Conservation (phyloP, 2,329 filamentous ascomycete genomes). For the Pleoardoris graminearum region DNA sequence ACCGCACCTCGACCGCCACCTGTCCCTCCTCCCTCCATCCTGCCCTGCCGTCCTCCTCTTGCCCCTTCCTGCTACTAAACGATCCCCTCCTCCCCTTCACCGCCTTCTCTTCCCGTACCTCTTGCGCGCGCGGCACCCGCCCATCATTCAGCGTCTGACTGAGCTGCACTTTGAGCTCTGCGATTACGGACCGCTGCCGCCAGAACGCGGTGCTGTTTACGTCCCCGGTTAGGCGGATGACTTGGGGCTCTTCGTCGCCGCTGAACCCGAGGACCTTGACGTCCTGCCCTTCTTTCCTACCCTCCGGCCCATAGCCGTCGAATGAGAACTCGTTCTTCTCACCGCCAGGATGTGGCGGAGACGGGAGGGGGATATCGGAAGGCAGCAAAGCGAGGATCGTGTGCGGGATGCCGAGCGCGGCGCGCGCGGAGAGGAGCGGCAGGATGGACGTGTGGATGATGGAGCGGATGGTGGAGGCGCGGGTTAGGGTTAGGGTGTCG, state of each 20-base stretch:
- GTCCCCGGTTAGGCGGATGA: conserved; percentile 46
- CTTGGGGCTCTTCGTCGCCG: conserved; percentile 44
- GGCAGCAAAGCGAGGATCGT: conserved; percentile 52
- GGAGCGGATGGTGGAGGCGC: conserved; percentile 46
- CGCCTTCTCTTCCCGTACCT: conserved; percentile 1
- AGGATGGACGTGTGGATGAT: conserved; percentile 48
- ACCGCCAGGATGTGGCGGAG: too few species aligned
- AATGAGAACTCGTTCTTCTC: conserved; percentile 40
- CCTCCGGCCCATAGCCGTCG: conserved; percentile 12
- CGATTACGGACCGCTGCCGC: conserved; percentile 46
- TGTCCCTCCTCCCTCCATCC: conserved; percentile 22
- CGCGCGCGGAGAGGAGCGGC: conserved; percentile 47
- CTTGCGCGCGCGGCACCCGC: conserved; percentile 4
- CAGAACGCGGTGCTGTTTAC: conserved; percentile 51
- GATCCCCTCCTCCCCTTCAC: conserved; percentile 21
- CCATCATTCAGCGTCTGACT: conserved; percentile 35
- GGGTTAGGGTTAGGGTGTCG: conserved; percentile 44
- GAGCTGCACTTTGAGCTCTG: conserved; percentile 45
- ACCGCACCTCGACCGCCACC: conserved; percentile 32
- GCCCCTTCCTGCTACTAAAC: conserved; percentile 29
- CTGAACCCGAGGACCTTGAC: conserved; percentile 46
- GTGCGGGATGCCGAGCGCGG: conserved; percentile 48
- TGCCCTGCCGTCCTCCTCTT: conserved; percentile 23
- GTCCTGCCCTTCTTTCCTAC: background rate
- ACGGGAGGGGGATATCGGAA: conserved; percentile 43